Evolutionary conservation across 352 stramenopile species (phyloP), one percentile per base, ranked within the genome.

Genomic region (Saprolegnia parasitica): DNA sequence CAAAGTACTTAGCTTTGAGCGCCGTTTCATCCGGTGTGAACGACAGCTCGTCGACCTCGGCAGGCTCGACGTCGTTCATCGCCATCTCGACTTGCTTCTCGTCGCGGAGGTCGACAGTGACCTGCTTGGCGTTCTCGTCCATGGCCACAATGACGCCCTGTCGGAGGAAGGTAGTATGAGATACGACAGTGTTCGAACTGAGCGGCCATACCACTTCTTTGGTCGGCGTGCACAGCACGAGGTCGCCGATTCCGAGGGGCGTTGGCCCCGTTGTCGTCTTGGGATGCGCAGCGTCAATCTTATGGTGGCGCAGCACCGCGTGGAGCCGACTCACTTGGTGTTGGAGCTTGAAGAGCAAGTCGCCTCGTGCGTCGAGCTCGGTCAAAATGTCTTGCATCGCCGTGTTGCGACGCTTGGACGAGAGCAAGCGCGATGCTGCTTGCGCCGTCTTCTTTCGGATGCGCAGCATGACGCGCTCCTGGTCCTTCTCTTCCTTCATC

Each of bases 311-410:
- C 13, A 67, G 32, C 42, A 68, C 20, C n/a, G 24, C 39, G 6
- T 9, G 35, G 11, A 68, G 32, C 5, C 62, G 62, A 52, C 4
- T 10, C 6, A 49, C 50, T 29, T 68, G 8, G 20, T 29, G 40
- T 24, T 57, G 26, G 35, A 68, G 50, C 15, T 56, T 58, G 16
- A 61, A 71, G 18, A 91, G 78, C 11, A 24, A 67, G 35, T 72
- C 82, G 2, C 85, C 85, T 23, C 83, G 73, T 3, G 76, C 72
- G 62, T 93, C 83, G 11, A 93, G 75, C 73, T 93, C 85, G 16
- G 72, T 90, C 81, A 93, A 89, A 61, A 93, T 89, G 50, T 91
- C 80, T 61, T 93, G 85, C 26, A 93, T 72, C 13, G 83, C 81
- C 57, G 77, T 90, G 24, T 81, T 91, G 39, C 85, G 79, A 32